Conservation (phyloP, 2,329 filamentous ascomycete species). For the Fusarium sp. region DNA sequence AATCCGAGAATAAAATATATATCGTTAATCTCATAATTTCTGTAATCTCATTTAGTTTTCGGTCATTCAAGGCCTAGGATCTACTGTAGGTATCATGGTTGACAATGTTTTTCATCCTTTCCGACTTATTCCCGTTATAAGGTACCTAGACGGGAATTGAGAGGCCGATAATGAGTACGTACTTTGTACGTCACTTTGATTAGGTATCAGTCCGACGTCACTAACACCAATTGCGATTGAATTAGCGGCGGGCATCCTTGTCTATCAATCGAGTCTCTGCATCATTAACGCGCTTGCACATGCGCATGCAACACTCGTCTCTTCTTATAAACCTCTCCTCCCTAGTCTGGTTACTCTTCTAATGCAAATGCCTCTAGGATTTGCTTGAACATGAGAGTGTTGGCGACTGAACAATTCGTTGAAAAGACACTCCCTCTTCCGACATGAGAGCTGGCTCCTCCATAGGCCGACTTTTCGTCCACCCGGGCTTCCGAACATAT, state of each 20-base stretch:
- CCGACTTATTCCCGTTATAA: conserved; percentile 4
- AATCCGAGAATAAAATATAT: not conserved
- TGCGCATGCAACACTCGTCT: conserved; percentile 30
- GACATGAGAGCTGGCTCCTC: conserved; percentile 60
- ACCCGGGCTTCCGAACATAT: conserved; percentile 48
- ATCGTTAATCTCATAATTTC: not conserved
- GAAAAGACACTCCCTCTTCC: conserved; percentile 36
- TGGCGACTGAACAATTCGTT: conserved; percentile 6
- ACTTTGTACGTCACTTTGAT: conserved; percentile 28
- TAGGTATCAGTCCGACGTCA: conserved; percentile 46
- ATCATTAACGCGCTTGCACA: conserved; percentile 26
- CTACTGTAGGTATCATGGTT: not conserved
- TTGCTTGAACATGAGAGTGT: conserved; percentile 38
- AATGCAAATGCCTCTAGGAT: conserved; percentile 21
- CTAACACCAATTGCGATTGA: conserved; percentile 19
- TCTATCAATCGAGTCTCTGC: conserved; percentile 23
- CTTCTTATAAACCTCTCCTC: not conserved
- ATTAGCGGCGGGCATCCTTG: conserved; percentile 36
- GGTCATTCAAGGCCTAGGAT: not conserved
- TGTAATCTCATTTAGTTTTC: not conserved
- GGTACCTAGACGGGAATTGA: not conserved
- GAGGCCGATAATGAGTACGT: conserved; percentile 4
- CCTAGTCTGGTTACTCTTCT: conserved; percentile 1
- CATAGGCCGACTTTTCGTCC: conserved; percentile 58
- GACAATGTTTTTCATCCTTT: not conserved